Evolutionary conservation across 768 basidiomycete genomes (phyloP).

Genomic region (Cubamyces sp.): DNA sequence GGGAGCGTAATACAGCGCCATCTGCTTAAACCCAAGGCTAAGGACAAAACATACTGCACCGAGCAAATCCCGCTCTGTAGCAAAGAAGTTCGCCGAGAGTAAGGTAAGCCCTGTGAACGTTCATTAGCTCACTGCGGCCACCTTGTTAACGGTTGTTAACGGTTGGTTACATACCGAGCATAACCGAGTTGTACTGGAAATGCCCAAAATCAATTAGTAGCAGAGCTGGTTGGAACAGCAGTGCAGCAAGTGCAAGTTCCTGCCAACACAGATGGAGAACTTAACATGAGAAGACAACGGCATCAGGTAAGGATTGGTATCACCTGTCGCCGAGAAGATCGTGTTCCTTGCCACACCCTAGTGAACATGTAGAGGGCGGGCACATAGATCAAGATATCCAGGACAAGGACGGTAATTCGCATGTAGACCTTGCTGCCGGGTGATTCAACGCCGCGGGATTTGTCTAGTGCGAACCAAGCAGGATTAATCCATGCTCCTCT

Average conservation of each 20-base stretch:
- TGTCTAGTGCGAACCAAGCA: slow-evolving; percentile 71
- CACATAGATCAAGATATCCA: slow-evolving; percentile 76
- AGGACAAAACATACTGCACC: slow-evolving; percentile 82
- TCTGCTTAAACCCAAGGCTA: slow-evolving; percentile 94
- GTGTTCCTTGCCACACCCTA: slow-evolving; percentile 63
- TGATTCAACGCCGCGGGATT: slow-evolving; percentile 75
- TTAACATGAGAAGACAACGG: background rate
- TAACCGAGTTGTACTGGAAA: slow-evolving; percentile 94
- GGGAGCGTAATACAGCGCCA: slow-evolving; percentile 93
- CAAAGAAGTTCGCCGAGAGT: slow-evolving; percentile 71
- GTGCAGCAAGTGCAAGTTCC: slow-evolving; percentile 69
- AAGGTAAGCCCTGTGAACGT: slow-evolving; percentile 61
- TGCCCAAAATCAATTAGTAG: slow-evolving; percentile 90
- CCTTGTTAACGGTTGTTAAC: background rate
- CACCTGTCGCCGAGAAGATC: slow-evolving; percentile 83
- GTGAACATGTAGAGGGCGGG: slow-evolving; percentile 73
- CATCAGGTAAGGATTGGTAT: background rate
- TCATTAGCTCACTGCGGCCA: background rate
- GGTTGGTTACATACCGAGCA: slow-evolving; percentile 65
- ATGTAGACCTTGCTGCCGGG: slow-evolving; percentile 72
- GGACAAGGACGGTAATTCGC: slow-evolving; percentile 71
- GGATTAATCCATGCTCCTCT: slow-evolving; percentile 57
- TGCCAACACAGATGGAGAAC: slow-evolving; percentile 29
- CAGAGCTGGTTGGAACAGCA: slow-evolving; percentile 84
- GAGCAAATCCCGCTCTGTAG: slow-evolving; percentile 65